phyloP scores from a whole-genome alignment of 2,329 filamentous ascomycete species.

The Pestalotiopsis sp. region DNA sequence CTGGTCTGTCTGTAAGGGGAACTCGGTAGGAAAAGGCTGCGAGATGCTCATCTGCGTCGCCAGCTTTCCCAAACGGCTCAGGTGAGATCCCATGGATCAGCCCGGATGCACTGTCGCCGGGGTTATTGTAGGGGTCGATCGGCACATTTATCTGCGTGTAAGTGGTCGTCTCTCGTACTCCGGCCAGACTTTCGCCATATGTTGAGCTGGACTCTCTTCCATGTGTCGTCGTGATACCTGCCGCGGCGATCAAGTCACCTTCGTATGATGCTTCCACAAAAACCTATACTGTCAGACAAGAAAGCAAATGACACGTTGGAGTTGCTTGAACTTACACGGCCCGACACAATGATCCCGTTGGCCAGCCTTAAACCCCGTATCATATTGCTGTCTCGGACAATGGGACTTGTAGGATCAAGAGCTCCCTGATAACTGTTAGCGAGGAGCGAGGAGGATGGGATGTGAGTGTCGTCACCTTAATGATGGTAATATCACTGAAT shows the following conservation, averaged over 20 bases:
- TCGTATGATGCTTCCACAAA: conserved; percentile 30
- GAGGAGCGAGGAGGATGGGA: not conserved
- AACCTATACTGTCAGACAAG: not conserved
- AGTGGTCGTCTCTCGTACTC: conserved; percentile 19
- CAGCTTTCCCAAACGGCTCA: not conserved
- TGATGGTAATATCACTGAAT: conserved; percentile 8
- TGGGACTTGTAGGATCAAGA: not conserved
- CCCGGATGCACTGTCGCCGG: conserved; percentile 13
- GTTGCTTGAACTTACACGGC: not conserved
- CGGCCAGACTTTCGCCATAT: conserved; percentile 11
- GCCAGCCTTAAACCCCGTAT: conserved; percentile 14
- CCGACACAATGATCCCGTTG: conserved; percentile 12
- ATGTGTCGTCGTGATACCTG: conserved; percentile 20
- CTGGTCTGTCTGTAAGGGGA: conserved; percentile 20
- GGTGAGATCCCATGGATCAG: not conserved
- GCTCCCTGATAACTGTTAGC: not conserved
- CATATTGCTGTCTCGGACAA: conserved; percentile 4
- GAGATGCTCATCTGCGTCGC: conserved; percentile 20
- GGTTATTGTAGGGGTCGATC: conserved; percentile 22
- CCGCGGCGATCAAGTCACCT: conserved; percentile 26
- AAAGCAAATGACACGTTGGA: not conserved
- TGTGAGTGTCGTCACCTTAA: not conserved
- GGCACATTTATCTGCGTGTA: conserved; percentile 22
- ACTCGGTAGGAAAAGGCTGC: conserved; percentile 25
- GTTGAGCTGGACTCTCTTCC: not conserved